Evolutionary conservation across 1,284 basidiomycete genomes (phyloP).

Genomic region (Fomitopsis betulina): DNA sequence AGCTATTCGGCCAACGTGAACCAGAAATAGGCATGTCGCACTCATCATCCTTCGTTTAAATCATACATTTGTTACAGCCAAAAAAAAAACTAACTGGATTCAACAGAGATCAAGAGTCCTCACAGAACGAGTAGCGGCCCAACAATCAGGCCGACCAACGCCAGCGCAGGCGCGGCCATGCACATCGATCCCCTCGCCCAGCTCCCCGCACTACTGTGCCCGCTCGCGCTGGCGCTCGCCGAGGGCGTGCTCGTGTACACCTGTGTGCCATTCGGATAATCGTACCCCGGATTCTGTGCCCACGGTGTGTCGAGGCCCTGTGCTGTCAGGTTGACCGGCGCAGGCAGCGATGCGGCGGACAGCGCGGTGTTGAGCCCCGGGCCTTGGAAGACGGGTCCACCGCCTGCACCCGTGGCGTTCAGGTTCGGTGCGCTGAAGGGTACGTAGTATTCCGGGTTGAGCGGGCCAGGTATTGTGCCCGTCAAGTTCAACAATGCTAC

Average conservation of each 20-base stretch:
- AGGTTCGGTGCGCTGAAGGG: constrained; percentile 41
- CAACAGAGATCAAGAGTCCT: no score
- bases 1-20: no score
- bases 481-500: constrained; percentile 28
- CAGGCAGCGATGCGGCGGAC: constrained; percentile 30
- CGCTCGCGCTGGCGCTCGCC: constrained; percentile 1
- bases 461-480: constrained; percentile 24
- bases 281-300: constrained; percentile 16
- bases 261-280: constrained; percentile 19
- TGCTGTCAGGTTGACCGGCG: constrained; percentile 38
- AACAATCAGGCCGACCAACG: not conserved
- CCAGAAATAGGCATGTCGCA: no score
- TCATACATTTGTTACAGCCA: no score
- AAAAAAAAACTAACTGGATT: no score
- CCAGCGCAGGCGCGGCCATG: not conserved
- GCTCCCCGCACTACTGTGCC: not conserved
- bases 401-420: constrained; percentile 33
- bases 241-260: constrained; percentile 9
- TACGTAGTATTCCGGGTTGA: constrained; percentile 31
- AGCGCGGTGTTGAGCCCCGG: constrained; percentile 30
- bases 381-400: constrained; percentile 35
- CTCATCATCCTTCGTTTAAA: no score
- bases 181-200: constrained; percentile 1
- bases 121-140: not conserved
- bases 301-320: constrained; percentile 19